Evolutionary conservation across 805 yeast genomes (phyloP).

Genomic region (Debaryomyces hansenii): DNA sequence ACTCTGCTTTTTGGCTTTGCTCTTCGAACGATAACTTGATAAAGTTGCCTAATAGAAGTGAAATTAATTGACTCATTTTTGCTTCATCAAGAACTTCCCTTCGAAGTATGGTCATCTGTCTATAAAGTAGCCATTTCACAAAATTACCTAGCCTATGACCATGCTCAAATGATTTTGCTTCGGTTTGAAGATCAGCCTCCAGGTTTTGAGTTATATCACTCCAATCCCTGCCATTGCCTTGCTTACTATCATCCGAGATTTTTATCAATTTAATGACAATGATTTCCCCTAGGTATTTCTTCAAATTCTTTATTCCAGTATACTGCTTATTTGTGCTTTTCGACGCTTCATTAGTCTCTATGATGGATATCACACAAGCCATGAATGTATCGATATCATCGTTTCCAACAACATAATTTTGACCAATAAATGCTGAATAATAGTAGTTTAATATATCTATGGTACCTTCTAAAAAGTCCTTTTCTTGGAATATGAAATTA

Average conservation of each 20-base stretch:
- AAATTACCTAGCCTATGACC: conserved; percentile 15
- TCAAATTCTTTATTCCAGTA: conserved; percentile 15
- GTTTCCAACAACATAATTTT: conserved; percentile 23
- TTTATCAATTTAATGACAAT: conserved; percentile 25
- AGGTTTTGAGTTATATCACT: no score
- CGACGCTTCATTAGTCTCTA: conserved; percentile 22
- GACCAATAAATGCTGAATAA: conserved; percentile 26
- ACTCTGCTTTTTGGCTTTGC: conserved; percentile 21
- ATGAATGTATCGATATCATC: conserved; percentile 25
- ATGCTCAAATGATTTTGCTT: background rate
- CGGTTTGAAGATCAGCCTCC: background rate
- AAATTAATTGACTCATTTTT: conserved; percentile 32
- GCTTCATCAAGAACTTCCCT: conserved; percentile 30
- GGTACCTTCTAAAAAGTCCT: conserved; percentile 23
- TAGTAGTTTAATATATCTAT: conserved; percentile 26
- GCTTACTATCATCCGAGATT: background rate
- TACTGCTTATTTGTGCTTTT: conserved; percentile 3
- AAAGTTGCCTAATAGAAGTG: conserved; percentile 30
- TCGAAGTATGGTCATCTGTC: conserved; percentile 33
- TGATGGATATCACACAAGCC: conserved; percentile 26
- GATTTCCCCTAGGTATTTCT: conserved; percentile 25
- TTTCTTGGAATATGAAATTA: conserved; percentile 36
- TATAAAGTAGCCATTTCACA: conserved; percentile 29
- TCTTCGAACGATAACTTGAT: conserved; percentile 14
- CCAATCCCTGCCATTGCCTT: background rate